Evolutionary conservation across 1,284 basidiomycete species (phyloP), one percentile per base, ranked within the genome.

Genomic region (Microbotryum violaceum): DNA sequence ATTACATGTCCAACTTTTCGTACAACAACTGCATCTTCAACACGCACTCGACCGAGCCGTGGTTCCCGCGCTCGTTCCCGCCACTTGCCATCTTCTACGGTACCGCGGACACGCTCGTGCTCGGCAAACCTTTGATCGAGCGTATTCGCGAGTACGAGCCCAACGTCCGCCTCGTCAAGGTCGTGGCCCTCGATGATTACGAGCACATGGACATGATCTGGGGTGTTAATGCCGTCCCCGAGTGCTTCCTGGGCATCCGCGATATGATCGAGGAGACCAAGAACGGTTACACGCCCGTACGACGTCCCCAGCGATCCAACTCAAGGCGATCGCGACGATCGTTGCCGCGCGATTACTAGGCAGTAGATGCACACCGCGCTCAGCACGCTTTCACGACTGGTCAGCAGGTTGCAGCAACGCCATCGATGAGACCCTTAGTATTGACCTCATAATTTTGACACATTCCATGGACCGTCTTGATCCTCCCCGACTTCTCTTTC

Each of bases 21-120:
- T 76, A 79, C 54, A 75, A 81, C 46, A 79, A 81, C 65, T 82
- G 81, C 65, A 78, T 79, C 2, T 74, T 83, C 55, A 81, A 82
- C 67, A 78, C 79, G 33, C 71, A 42, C 16, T 44, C 72, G 4
- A 70, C 79, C 6, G 77, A 79, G 7, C 74, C 74, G 48, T 83
- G 81, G 80, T 82, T 79, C 62, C 78, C 80, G 63, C 73, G 75
- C 16, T 73, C 77, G 6, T 82, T 83, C 74, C 82, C 82, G 0
- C 82, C 82, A 0, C 70, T 83, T 8, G 75, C 78, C 14, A 77
- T 83, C 53, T 83, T 79, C 67, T 75, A 79, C 62, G 65, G 65
- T 18, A 79, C 78, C 1, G 65, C 75, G 47, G 80, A 81, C 66
- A 79, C 70, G 50, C 72, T 81, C 20, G 79, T 81, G 0, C 68